Evolutionary conservation across 768 basidiomycete species (phyloP).

Genomic region (Trametes elegans): DNA sequence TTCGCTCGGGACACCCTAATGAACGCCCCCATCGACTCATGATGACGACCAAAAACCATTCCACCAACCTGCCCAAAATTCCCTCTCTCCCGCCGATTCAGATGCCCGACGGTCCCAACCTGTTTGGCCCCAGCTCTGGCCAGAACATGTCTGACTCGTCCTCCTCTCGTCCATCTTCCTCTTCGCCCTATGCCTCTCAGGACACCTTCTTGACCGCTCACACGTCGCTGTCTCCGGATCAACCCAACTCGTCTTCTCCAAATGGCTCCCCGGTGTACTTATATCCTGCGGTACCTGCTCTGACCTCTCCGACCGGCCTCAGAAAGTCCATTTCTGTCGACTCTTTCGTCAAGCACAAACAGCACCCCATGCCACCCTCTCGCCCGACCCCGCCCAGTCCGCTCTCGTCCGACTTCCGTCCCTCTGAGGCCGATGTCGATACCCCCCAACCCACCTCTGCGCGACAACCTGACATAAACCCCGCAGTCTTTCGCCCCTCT

Average conservation of each 20-base stretch:
- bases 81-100: constrained; percentile 45
- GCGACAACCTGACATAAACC: constrained; percentile 34
- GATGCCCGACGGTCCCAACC: constrained; percentile 35
- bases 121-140: constrained; percentile 24
- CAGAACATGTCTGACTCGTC: constrained; percentile 38
- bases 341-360: constrained; percentile 52
- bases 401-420: constrained; percentile 22
- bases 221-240: constrained; percentile 25
- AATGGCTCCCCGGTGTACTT: constrained; percentile 17
- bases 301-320: constrained; percentile 41
- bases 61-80: constrained; percentile 34
- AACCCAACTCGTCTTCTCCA: constrained; percentile 15
- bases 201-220: constrained; percentile 29
- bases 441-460: background rate
- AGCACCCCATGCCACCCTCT: constrained; percentile 10
- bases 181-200: constrained; percentile 23
- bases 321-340: constrained; percentile 79
- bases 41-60: constrained; percentile 29
- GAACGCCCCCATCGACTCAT: constrained; percentile 14
- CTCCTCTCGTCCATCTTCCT: constrained; percentile 42
- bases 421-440: constrained; percentile 14
- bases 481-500: constrained; percentile 32
- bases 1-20: constrained; percentile 12
- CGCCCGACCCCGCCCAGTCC: constrained; percentile 21
- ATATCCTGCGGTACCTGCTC: constrained; percentile 27